Base-by-base conservation (phyloP, 1,284 basidiomycete species). In the Tilletiaria anomala region DNA sequence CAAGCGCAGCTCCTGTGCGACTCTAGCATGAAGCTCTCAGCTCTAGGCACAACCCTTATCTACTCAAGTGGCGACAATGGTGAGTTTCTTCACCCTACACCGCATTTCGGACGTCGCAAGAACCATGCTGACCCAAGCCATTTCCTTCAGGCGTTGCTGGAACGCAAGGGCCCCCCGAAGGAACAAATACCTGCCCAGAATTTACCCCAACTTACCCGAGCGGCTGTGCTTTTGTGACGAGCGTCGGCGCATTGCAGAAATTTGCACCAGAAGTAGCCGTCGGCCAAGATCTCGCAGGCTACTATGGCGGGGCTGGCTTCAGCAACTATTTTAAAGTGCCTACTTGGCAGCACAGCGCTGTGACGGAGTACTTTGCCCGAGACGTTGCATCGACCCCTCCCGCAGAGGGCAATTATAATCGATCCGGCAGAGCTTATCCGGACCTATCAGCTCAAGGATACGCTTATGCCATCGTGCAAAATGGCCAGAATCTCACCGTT, bases 221-320 rank as follows among this genome's bases (percentile, higher is more conserved):
- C 12, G 32, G 37, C 4, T 51, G 45, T 23, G 44, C 48, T 33
- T 45, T 41, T 18, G 31, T 42, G 26, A 33, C 45, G 12, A 24
- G 24, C n/a, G 37, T 49, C 19, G 47, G 47, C 21, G 47, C 47
- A 6, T 45, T 44, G 10, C 43, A 48, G 26, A 21, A 21, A 20
- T 34, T 32, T 18, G 14, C 16, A 5, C 65, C 65, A 15, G 63
- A 67, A 44, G 51, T 54, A 6, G 58, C 55, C 4, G 53, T 57
- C 12, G 32, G 39, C 21, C 44, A 35, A 4, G 47, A 50, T 21
- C 26, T 57, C 11, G 53, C 73, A 39, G 69, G 61, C 60, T 78
- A 78, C 70, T 72, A 69, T 40, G 76, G 75, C 20, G 79, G 80
- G 6, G 80, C 79, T 43, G 80, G 80, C 3, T 80, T 80, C 69